Percentiles rank a stretch among this genome's conserved stretches.
These are phyloP conservation scores for Nemania bipapillata DNA, from an alignment of 2,329 filamentous ascomycete species.

Conservation along the genomic window DNA sequence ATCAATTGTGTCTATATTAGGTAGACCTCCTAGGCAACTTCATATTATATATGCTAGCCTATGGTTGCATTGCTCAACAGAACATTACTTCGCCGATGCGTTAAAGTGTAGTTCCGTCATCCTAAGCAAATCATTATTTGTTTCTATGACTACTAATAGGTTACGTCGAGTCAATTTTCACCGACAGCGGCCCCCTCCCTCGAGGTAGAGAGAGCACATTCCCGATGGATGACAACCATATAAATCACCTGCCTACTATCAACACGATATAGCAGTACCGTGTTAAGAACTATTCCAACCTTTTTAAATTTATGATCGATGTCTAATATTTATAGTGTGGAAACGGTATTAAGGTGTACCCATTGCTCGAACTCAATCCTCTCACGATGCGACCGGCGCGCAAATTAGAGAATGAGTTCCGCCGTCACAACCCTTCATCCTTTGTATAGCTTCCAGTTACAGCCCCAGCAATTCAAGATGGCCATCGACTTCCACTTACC, in stretches of 20 bases:
- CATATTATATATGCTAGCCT: neutral
- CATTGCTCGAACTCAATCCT: neutral
- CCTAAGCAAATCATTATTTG: neutral
- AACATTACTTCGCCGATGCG: neutral
- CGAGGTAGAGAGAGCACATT: too few relatives aligned
- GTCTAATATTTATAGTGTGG: neutral
- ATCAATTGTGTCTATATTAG: neutral
- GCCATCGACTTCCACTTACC: neutral
- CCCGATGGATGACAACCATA: neutral
- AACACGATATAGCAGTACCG: too few relatives aligned
- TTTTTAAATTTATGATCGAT: too few relatives aligned
- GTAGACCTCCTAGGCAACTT: neutral
- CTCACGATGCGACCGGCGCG: neutral
- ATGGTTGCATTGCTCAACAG: neutral
- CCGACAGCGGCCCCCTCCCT: too few relatives aligned
- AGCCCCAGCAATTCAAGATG: too few relatives aligned
- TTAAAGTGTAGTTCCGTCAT: neutral
- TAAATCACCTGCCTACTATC: neutral
- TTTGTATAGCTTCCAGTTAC: neutral
- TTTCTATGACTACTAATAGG: neutral
- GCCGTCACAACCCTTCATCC: neutral
- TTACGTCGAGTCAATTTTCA: too few relatives aligned
- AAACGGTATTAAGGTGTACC: slow-evolving; percentile 3
- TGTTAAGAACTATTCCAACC: too few relatives aligned
- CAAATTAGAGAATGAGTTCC: neutral